Percentiles rank a stretch among this genome's conserved stretches.
phyloP scores from a whole-genome alignment of 208 protist species.

The Trypanosoma melophagium region DNA sequence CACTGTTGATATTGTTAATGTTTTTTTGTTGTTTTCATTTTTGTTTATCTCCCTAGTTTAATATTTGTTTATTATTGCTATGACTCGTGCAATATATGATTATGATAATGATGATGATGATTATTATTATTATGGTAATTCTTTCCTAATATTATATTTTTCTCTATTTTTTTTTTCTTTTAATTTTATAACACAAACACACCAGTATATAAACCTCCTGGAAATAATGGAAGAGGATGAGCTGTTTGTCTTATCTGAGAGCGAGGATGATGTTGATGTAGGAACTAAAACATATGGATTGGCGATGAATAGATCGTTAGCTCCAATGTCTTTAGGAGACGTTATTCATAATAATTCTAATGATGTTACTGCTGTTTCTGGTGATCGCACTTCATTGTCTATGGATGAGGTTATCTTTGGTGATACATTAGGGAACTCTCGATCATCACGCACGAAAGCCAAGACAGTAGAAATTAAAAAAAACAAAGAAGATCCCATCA shows the following conservation, averaged over 20 bases:
- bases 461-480: not conserved
- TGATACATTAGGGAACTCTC: not conserved
- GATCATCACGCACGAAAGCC: too few relatives aligned
- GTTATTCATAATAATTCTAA: not conserved
- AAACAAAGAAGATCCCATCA: not conserved
- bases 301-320: too few relatives aligned
- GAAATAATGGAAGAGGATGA: constrained; percentile 10
- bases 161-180: constrained; percentile 14
- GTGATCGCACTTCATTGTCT: not conserved
- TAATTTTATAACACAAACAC: not conserved
- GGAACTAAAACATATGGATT: too few relatives aligned
- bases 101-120: not conserved
- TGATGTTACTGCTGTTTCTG: not conserved
- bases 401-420: constrained; percentile 46
- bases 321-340: too few relatives aligned
- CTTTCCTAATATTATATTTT: constrained; percentile 2
- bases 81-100: not conserved
- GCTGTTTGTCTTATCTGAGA: constrained; percentile 32
- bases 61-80: not conserved
- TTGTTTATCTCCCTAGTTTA: not conserved
- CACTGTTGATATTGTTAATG: not conserved
- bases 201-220: not conserved
- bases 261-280: constrained; percentile 6
- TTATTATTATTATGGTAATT: not conserved
- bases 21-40: not conserved